Conservation (phyloP, 2,329 filamentous ascomycete species). For the Fusarium sp. region DNA sequence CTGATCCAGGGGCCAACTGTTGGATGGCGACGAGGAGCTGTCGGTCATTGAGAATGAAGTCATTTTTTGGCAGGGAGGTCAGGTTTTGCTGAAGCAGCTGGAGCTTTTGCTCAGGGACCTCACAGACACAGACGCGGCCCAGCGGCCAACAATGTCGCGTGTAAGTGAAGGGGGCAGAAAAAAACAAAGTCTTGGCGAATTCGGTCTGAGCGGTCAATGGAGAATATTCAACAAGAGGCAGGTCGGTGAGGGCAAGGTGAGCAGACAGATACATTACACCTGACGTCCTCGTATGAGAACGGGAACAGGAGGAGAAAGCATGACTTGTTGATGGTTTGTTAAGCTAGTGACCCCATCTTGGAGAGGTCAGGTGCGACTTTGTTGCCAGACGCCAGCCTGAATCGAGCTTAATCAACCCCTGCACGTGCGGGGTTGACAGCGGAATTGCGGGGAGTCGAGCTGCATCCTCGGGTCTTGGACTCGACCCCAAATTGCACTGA, state of each 20-base stretch:
- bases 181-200: not conserved
- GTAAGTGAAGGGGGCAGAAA: slow-evolving; percentile 4
- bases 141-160: not conserved
- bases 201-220: not conserved
- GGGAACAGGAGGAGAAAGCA: not conserved
- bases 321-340: slow-evolving; percentile 4
- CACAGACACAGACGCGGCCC: not conserved
- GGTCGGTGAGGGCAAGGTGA: slow-evolving; percentile 1
- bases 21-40: slow-evolving; percentile 43
- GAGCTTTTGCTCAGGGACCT: not conserved
- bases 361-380: slow-evolving; percentile 22
- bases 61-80: slow-evolving; percentile 1
- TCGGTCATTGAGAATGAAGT: slow-evolving; percentile 29
- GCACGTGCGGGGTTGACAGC: slow-evolving; percentile 36
- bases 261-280: not conserved
- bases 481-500: not conserved
- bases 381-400: slow-evolving; percentile 6
- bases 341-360: slow-evolving; percentile 11
- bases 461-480: not conserved
- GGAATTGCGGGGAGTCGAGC: slow-evolving; percentile 25
- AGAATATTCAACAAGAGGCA: not conserved
- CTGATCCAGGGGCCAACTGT: slow-evolving; percentile 49
- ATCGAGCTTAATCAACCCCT: slow-evolving; percentile 24
- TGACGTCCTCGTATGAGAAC: not conserved
- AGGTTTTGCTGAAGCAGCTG: not conserved